phyloP scores from a whole-genome alignment of 1,284 basidiomycete species.

The Malassezia furfur region DNA sequence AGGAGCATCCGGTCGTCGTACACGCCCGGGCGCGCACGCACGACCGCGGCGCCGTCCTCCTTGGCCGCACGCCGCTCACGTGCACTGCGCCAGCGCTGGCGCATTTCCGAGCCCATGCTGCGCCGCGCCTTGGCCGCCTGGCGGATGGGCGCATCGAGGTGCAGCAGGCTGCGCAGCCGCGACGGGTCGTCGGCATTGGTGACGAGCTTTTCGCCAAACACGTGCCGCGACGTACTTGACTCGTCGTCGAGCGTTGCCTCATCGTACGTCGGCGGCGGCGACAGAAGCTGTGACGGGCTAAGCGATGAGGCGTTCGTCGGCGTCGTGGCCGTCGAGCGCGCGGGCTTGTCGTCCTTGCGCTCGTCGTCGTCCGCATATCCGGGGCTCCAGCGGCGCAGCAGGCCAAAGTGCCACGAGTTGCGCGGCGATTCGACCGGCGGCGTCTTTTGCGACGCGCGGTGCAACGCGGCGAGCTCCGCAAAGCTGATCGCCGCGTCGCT shows the following conservation, averaged over 20 bases:
- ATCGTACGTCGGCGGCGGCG: constrained; percentile 18
- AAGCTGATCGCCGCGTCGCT: constrained; percentile 21
- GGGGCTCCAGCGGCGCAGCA: background rate
- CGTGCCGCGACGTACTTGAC: constrained; percentile 1
- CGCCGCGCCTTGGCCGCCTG: background rate
- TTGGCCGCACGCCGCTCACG: background rate
- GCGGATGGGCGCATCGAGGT: background rate
- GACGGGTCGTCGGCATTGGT: background rate
- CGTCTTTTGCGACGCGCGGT: background rate
- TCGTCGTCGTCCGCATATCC: background rate
- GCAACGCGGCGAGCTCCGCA: constrained; percentile 7
- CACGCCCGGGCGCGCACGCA: constrained; percentile 13
- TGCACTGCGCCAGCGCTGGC: background rate
- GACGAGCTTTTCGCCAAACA: constrained; percentile 16
- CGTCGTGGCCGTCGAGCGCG: background rate
- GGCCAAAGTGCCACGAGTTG: background rate
- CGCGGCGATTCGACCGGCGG: background rate
- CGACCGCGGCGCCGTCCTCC: background rate
- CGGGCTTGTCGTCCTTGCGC: background rate
- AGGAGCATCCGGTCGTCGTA: constrained; percentile 79
- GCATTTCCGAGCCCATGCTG: background rate
- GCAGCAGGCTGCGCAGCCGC: background rate
- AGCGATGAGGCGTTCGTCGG: background rate
- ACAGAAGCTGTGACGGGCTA: background rate
- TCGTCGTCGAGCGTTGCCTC: constrained; percentile 15